Percentiles rank a stretch among this genome's conserved stretches.
Evolutionary conservation across 2,329 filamentous ascomycete species (phyloP).

Genomic region (Myrmaecium sp.): DNA sequence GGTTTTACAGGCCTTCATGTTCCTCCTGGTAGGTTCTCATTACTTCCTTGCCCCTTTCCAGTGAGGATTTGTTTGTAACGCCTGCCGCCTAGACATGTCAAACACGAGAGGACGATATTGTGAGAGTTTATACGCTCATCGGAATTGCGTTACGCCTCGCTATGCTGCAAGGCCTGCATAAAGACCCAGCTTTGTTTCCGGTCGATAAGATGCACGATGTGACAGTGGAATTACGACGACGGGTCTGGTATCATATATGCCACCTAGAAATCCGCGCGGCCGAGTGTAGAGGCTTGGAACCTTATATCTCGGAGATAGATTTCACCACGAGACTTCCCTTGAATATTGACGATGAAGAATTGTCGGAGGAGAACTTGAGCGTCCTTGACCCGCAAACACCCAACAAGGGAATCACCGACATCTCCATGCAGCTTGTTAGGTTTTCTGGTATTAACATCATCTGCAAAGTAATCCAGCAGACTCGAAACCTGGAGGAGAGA

Average conservation of each 20-base stretch:
- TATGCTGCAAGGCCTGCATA: constrained; percentile 20
- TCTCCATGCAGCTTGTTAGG: no score
- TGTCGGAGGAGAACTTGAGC: no score
- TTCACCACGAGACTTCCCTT: constrained; percentile 20
- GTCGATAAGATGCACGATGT: constrained; percentile 18
- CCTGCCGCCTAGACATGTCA: no score
- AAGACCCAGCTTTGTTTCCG: constrained; percentile 21
- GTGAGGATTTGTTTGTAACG: no score
- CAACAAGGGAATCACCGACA: no score
- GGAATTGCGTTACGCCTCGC: constrained; percentile 21
- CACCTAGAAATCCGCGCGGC: constrained; percentile 21
- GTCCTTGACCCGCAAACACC: no score
- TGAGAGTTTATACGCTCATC: constrained; percentile 20
- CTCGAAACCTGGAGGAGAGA: no score
- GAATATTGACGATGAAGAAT: constrained; percentile 23
- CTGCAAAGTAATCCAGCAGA: no score
- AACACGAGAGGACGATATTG: constrained; percentile 22
- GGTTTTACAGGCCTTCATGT: constrained; percentile 19
- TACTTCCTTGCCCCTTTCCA: background rate
- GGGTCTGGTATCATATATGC: constrained; percentile 21
- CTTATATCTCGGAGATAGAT: constrained; percentile 19
- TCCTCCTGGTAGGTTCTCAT: no score
- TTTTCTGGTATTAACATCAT: no score
- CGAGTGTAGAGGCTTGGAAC: constrained; percentile 22
- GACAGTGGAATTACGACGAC: constrained; percentile 19